phyloP scores from a whole-genome alignment of 345 rosid genomes.

The Brassica juncea region DNA sequence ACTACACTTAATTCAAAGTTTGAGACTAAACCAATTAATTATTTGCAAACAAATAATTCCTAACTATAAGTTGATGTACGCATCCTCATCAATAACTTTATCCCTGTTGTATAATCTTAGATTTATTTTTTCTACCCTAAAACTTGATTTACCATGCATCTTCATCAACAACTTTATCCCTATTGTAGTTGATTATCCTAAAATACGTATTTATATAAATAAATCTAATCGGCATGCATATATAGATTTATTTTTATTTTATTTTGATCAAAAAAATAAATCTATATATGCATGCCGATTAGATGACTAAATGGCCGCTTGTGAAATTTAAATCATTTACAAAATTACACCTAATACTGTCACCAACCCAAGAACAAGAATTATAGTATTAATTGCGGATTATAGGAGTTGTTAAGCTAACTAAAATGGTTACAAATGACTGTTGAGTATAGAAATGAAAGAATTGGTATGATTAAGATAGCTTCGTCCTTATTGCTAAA shows the following conservation, averaged over 20 bases:
- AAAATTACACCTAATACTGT: constrained; percentile 11
- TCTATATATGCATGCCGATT: background rate
- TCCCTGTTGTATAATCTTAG: background rate
- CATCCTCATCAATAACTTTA: background rate
- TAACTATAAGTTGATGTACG: constrained; percentile 26
- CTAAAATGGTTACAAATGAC: constrained; percentile 13
- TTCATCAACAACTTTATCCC: background rate
- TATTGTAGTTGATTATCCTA: background rate
- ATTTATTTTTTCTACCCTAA: background rate
- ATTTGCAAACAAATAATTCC: background rate
- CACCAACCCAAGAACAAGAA: constrained; percentile 9
- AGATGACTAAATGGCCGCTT: constrained; percentile 1
- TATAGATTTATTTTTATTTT: too few species aligned
- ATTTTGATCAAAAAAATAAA: too few species aligned
- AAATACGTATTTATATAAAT: background rate
- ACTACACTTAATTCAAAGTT: background rate
- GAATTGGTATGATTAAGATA: constrained; percentile 13
- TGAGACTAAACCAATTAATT: background rate
- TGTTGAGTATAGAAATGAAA: background rate
- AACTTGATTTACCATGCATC: too few species aligned
- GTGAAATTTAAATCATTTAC: background rate
- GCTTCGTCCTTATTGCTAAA: constrained; percentile 26
- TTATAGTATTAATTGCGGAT: background rate
- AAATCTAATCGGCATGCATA: too few species aligned
- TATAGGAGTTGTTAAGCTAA: constrained; percentile 27